Evolutionary conservation across 108 stramenopile genomes (phyloP).

Genomic region (Conticribra guillardii): DNA sequence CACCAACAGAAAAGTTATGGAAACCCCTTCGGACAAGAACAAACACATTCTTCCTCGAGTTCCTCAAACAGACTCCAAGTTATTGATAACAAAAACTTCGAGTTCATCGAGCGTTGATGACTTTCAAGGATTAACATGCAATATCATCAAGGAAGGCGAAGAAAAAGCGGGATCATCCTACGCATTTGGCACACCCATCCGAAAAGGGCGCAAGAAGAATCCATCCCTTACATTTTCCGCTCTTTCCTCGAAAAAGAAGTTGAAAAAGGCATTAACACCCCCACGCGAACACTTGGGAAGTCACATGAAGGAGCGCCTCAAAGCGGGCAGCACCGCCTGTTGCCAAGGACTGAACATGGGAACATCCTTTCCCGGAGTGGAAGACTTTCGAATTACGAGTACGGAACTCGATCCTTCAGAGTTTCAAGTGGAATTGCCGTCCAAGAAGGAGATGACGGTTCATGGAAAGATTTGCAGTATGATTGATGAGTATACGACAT

Average conservation of each 20-base stretch:
- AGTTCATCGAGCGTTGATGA: neutral
- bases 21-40: neutral
- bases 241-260: conserved; percentile 19
- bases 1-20: neutral
- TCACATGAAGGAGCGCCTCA: conserved; percentile 16
- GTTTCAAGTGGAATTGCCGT: conserved; percentile 74
- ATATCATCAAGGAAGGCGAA: neutral
- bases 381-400: conserved; percentile 39
- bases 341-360: neutral
- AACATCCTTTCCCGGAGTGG: conserved; percentile 26
- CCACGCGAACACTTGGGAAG: conserved; percentile 35
- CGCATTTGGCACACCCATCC: conserved; percentile 17
- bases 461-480: conserved; percentile 55
- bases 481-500: conserved; percentile 60
- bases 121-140: neutral
- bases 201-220: conserved; percentile 11
- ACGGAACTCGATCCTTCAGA: conserved; percentile 64
- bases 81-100: neutral
- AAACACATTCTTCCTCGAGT: neutral
- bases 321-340: neutral
- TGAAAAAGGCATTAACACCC: conserved; percentile 41
- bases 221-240: conserved; percentile 2
- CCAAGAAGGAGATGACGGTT: conserved; percentile 48
- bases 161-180: neutral
- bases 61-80: neutral